Percentiles rank a stretch among this genome's conserved stretches.
Conservation (phyloP, 129 eudicot species). For the Escallonia rubra region DNA sequence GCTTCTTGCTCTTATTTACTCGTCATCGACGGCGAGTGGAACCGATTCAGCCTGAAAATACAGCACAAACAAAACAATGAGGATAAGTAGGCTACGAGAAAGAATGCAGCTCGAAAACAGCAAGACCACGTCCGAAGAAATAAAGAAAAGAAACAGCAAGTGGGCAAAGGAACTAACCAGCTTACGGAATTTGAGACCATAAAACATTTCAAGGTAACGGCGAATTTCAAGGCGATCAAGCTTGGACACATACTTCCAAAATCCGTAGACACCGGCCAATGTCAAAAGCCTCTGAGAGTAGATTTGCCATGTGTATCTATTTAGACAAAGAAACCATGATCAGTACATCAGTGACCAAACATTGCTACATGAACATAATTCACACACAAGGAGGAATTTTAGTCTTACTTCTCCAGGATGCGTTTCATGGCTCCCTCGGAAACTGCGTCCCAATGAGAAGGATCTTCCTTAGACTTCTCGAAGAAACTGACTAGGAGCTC, state of each 20-base stretch:
- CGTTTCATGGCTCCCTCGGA: conserved; percentile 61
- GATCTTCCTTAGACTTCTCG: conserved; percentile 53
- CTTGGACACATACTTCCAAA: conserved; percentile 73
- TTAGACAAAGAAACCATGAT: too few relatives aligned
- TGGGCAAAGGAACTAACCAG: conserved; percentile 28
- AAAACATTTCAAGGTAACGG: conserved; percentile 78
- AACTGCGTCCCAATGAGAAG: conserved; percentile 55
- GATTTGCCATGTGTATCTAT: conserved; percentile 76
- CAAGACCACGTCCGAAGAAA: not conserved
- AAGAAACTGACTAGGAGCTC: conserved; percentile 60
- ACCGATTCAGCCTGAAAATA: conserved; percentile 69
- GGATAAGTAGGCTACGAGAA: not conserved
- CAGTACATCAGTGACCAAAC: too few relatives aligned
- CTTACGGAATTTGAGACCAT: conserved; percentile 58
- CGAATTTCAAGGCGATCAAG: conserved; percentile 60
- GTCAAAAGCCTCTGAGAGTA: conserved; percentile 68
- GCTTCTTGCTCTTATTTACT: conserved; percentile 20
- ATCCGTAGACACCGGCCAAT: conserved; percentile 62
- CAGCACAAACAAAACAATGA: not conserved
- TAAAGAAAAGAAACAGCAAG: too few relatives aligned
- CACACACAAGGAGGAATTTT: not conserved
- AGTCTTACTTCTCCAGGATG: conserved; percentile 62
- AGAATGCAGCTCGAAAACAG: not conserved
- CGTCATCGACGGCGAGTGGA: conserved; percentile 57
- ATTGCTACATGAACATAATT: too few relatives aligned